Percentiles rank a stretch among this genome's conserved stretches.
Evolutionary conservation across 2,329 filamentous ascomycete genomes (phyloP).

Genomic region (Pestalotiopsis sp.): DNA sequence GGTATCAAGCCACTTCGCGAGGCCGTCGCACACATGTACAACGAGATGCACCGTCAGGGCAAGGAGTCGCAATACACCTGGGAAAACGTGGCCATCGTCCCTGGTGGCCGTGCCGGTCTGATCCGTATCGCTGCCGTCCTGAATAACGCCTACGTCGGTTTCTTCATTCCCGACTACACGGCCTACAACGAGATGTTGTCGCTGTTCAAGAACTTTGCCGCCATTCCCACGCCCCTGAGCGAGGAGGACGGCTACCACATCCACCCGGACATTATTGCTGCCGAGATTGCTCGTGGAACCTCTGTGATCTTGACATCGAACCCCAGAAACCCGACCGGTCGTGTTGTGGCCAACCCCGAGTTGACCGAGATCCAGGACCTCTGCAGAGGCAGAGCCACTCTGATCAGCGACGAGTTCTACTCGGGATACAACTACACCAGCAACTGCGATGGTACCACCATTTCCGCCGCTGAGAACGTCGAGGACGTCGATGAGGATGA

Average conservation of each 20-base stretch:
- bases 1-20: conserved; percentile 90
- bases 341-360: conserved; percentile 83
- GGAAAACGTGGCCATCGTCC: conserved; percentile 97
- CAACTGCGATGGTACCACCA: conserved; percentile 86
- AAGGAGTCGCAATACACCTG: conserved; percentile 91
- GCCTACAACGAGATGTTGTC: conserved; percentile 98
- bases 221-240: conserved; percentile 82
- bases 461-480: conserved; percentile 87
- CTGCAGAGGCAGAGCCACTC: conserved; percentile 84
- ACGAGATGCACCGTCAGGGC: conserved; percentile 85
- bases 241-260: conserved; percentile 91
- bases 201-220: conserved; percentile 91
- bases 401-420: conserved; percentile 98
- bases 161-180: conserved; percentile 95
- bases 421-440: conserved; percentile 94
- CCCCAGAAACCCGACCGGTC: conserved; percentile 90
- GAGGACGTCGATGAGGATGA: conserved; percentile 88
- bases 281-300: conserved; percentile 85
- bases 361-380: conserved; percentile 90
- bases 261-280: conserved; percentile 87
- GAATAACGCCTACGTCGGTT: conserved; percentile 88
- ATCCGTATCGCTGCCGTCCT: conserved; percentile 94
- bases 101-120: conserved; percentile 87
- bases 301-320: conserved; percentile 93
- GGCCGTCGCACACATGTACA: conserved; percentile 90